A percentile compares a stretch with the other conserved stretches of the same genome.
These are phyloP conservation scores for Exophiala sp. DNA, from an alignment of 2,329 filamentous ascomycete genomes.

Conservation along the genomic window DNA sequence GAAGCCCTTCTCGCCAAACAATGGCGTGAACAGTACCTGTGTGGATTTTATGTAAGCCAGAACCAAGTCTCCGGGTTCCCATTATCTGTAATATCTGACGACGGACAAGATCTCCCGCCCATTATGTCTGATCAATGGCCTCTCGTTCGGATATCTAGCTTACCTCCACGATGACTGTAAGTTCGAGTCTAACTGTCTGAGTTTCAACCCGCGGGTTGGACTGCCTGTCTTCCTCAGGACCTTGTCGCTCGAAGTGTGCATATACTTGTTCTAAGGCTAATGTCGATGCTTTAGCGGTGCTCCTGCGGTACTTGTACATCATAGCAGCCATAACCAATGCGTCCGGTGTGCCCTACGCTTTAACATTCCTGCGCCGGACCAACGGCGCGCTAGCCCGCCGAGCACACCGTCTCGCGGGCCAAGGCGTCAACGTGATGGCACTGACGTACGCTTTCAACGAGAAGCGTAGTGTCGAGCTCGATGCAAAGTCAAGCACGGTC, in stretches of 20 bases:
- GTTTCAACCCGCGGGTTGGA: too few relatives aligned
- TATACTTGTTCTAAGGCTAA: background rate
- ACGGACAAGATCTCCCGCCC: slow-evolving; percentile 22
- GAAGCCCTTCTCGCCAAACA: slow-evolving; percentile 11
- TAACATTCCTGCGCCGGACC: slow-evolving; percentile 21
- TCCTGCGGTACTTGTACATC: slow-evolving; percentile 15
- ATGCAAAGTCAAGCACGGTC: slow-evolving; percentile 6
- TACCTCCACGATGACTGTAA: slow-evolving; percentile 3
- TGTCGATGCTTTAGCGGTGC: background rate
- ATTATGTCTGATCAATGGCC: slow-evolving; percentile 15
- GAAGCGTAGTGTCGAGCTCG: slow-evolving; percentile 14
- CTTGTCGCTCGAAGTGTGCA: too few relatives aligned
- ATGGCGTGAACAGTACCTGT: slow-evolving; percentile 19
- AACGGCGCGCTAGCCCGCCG: slow-evolving; percentile 19
- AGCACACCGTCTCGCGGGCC: slow-evolving; percentile 13
- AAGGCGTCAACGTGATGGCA: slow-evolving; percentile 3
- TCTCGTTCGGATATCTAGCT: slow-evolving; percentile 20
- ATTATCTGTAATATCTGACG: too few relatives aligned
- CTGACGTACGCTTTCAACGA: slow-evolving; percentile 21
- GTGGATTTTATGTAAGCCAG: slow-evolving; percentile 14
- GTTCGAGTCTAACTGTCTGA: background rate
- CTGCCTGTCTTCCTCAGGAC: background rate
- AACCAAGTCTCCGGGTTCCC: too few relatives aligned
- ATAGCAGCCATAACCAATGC: slow-evolving; percentile 14
- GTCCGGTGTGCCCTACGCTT: slow-evolving; percentile 21